Conservation (phyloP, 768 basidiomycete species). For the Collybia sordida region DNA sequence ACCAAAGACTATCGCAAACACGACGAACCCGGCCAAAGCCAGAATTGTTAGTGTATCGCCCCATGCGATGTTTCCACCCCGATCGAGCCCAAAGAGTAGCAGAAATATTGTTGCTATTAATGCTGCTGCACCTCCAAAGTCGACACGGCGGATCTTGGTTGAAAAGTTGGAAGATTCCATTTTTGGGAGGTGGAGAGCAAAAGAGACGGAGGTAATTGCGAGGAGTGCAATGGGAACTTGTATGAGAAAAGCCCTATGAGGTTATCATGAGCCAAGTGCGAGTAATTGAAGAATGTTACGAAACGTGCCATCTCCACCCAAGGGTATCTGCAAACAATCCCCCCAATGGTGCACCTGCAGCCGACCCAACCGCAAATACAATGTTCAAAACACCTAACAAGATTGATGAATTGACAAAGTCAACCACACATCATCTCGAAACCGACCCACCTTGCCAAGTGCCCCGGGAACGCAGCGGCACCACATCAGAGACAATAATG, state of each 20-base stretch:
- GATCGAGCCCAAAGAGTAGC: slow-evolving; percentile 58
- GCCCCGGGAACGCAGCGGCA: slow-evolving; percentile 60
- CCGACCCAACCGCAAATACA: slow-evolving; percentile 56
- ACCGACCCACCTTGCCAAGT: slow-evolving; percentile 60
- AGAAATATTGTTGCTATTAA: slow-evolving; percentile 56
- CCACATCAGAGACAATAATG: slow-evolving; percentile 67
- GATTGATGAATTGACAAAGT: neutral
- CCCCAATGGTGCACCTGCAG: slow-evolving; percentile 61
- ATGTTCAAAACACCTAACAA: slow-evolving; percentile 54
- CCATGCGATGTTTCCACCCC: slow-evolving; percentile 53
- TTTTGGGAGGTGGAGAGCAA: slow-evolving; percentile 55
- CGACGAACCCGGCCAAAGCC: slow-evolving; percentile 31
- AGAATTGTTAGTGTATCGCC: slow-evolving; percentile 33
- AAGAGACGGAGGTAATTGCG: slow-evolving; percentile 51
- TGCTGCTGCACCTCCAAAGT: slow-evolving; percentile 57
- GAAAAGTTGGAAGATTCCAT: slow-evolving; percentile 37
- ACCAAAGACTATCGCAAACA: slow-evolving; percentile 37
- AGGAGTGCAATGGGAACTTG: slow-evolving; percentile 58
- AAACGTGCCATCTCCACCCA: slow-evolving; percentile 62
- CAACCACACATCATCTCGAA: no score
- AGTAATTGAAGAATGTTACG: neutral
- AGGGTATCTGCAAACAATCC: slow-evolving; percentile 62
- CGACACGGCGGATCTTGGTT: slow-evolving; percentile 57
- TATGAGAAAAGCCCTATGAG: slow-evolving; percentile 52
- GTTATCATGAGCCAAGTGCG: neutral